Percentiles rank a stretch among this genome's conserved stretches.
Evolutionary conservation across 768 basidiomycete species (phyloP).

Genomic region (Hygrocybe coccinea): DNA sequence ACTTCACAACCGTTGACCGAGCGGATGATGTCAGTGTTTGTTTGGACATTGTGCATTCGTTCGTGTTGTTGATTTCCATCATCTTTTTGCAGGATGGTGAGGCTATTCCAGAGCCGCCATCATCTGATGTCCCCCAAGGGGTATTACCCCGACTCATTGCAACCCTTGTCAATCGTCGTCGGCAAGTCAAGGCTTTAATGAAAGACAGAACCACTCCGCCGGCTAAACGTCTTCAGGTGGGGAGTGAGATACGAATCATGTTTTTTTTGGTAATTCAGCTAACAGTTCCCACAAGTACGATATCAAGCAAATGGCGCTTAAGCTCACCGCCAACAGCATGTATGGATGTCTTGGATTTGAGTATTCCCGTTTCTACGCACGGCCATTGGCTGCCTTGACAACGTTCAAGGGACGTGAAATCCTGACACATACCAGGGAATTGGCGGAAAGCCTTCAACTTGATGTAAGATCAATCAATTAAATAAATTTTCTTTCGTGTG

Average conservation of each 20-base stretch:
- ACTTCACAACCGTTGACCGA: constrained; percentile 91
- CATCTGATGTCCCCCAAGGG: constrained; percentile 65
- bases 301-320: constrained; percentile 94
- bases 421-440: constrained; percentile 83
- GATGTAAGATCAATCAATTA: constrained; percentile 67
- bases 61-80: constrained; percentile 6
- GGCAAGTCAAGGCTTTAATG: constrained; percentile 91
- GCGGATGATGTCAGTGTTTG: constrained; percentile 50
- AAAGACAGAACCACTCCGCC: constrained; percentile 72
- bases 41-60: neutral
- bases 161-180: constrained; percentile 86
- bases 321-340: constrained; percentile 99
- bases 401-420: constrained; percentile 98
- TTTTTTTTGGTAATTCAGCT: neutral
- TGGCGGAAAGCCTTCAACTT: constrained; percentile 84
- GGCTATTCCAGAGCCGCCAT: constrained; percentile 86
- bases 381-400: constrained; percentile 93
- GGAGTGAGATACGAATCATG: neutral
- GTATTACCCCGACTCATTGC: constrained; percentile 96
- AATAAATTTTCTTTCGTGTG: neutral
- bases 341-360: constrained; percentile 99
- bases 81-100: constrained; percentile 49
- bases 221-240: constrained; percentile 79
- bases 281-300: constrained; percentile 59
- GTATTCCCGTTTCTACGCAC: constrained; percentile 93